A percentile compares a stretch with the other conserved stretches of the same genome.
Conservation (phyloP, 129 eudicot genomes). For the Escallonia herrerae region DNA sequence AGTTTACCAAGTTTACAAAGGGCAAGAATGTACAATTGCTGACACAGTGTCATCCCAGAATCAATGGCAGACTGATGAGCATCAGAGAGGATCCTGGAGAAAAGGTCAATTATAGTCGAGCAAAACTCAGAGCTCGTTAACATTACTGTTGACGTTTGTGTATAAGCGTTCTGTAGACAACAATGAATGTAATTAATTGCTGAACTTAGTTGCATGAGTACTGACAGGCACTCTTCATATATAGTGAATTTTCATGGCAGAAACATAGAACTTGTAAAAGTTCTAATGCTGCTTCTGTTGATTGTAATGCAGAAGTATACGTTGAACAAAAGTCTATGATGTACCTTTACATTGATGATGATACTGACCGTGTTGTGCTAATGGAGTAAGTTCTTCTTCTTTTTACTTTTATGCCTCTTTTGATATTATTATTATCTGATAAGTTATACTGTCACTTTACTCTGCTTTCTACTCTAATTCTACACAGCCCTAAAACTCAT, state of each 20-base stretch:
- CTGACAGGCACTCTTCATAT: not conserved
- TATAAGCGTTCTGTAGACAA: too few species aligned
- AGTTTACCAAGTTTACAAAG: too few species aligned
- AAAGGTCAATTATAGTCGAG: too few species aligned
- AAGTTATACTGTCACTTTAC: not conserved
- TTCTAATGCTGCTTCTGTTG: not conserved
- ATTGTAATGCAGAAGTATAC: constrained; percentile 53
- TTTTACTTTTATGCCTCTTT: not conserved
- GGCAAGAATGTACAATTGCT: too few species aligned
- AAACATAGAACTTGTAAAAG: not conserved
- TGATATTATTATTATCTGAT: too few species aligned
- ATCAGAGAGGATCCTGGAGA: too few species aligned
- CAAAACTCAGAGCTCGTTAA: too few species aligned
- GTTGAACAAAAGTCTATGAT: constrained; percentile 59
- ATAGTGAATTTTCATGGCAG: not conserved
- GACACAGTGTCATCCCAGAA: too few species aligned
- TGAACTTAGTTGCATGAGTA: too few species aligned
- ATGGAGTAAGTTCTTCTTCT: constrained; percentile 59
- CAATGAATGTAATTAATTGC: too few species aligned
- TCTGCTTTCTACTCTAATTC: constrained; percentile 6
- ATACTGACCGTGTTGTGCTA: constrained; percentile 55
- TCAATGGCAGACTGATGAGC: too few species aligned
- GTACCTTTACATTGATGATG: constrained; percentile 84
- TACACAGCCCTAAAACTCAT: constrained; percentile 60
- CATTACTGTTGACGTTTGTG: too few species aligned